Percentiles rank a stretch among this genome's conserved stretches.
Evolutionary conservation across 192 early-diverging fungal genomes (phyloP).

Genomic region (Backusella tuberculispora): DNA sequence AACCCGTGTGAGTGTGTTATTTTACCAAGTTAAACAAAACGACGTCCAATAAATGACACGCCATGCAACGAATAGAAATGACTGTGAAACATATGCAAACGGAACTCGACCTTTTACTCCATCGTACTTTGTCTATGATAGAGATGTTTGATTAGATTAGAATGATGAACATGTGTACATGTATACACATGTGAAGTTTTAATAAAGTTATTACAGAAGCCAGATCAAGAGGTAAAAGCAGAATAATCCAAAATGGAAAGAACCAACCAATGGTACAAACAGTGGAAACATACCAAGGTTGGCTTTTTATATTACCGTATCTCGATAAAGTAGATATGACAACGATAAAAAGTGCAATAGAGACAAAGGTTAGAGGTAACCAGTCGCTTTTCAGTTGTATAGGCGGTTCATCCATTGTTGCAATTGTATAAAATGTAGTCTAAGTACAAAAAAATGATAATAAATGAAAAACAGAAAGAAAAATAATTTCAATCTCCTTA

Average conservation of each 20-base stretch:
- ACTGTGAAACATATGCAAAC: constrained; percentile 69
- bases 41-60: constrained; percentile 87
- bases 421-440: not conserved
- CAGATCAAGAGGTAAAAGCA: constrained; percentile 90
- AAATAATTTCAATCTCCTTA: not conserved
- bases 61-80: constrained; percentile 82
- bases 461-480: constrained; percentile 13
- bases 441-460: constrained; percentile 6
- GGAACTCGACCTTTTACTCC: constrained; percentile 72
- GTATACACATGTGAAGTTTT: too few species aligned
- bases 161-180: not conserved
- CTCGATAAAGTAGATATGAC: constrained; percentile 68
- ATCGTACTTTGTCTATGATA: constrained; percentile 66
- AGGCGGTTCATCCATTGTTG: not conserved
- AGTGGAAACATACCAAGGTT: constrained; percentile 85
- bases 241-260: constrained; percentile 89
- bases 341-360: constrained; percentile 56
- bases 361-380: constrained; percentile 49
- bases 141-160: not conserved
- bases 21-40: constrained; percentile 85
- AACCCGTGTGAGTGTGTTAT: constrained; percentile 12
- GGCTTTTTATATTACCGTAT: constrained; percentile 76
- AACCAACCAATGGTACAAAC: constrained; percentile 82
- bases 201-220: constrained; percentile 57
- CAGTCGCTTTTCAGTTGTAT: constrained; percentile 24